Evolutionary conservation across 345 rosid species (phyloP).

Genomic region (Sisymbrium altissimum): DNA sequence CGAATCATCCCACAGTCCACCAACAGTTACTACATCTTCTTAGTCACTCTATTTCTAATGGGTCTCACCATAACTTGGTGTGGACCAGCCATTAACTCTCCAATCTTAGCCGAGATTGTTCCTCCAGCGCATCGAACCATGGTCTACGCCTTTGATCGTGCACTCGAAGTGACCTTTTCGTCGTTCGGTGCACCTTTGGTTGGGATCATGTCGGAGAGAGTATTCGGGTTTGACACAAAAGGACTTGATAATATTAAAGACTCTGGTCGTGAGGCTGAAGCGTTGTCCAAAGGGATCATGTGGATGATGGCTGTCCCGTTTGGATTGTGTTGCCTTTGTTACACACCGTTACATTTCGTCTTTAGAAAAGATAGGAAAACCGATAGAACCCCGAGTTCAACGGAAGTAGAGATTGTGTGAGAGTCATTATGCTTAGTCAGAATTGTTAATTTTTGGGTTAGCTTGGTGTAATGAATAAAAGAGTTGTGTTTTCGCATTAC

Average conservation of each 20-base stretch:
- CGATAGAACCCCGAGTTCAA: slow-evolving; percentile 35
- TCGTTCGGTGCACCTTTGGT: slow-evolving; percentile 89
- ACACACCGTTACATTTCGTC: slow-evolving; percentile 62
- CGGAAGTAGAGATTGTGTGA: slow-evolving; percentile 49
- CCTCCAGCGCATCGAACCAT: slow-evolving; percentile 79
- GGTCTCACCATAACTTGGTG: slow-evolving; percentile 85
- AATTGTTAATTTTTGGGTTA: too few species aligned
- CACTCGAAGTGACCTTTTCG: slow-evolving; percentile 73
- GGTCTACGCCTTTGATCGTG: slow-evolving; percentile 88
- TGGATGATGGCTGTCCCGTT: slow-evolving; percentile 85
- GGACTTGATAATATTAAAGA: slow-evolving; percentile 50
- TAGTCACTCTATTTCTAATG: slow-evolving; percentile 61
- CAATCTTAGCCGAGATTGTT: slow-evolving; percentile 85
- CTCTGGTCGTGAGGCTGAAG: slow-evolving; percentile 56
- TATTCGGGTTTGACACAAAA: slow-evolving; percentile 67
- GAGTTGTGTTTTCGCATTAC: neutral
- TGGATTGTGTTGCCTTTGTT: slow-evolving; percentile 70
- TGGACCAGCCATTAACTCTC: slow-evolving; percentile 71
- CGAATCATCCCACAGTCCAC: slow-evolving; percentile 58
- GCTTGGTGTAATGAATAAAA: too few species aligned
- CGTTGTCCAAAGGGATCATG: slow-evolving; percentile 73
- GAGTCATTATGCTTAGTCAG: neutral
- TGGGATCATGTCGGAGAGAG: slow-evolving; percentile 73
- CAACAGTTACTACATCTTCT: slow-evolving; percentile 54
- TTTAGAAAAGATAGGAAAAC: slow-evolving; percentile 60